Percentiles rank a stretch among this genome's conserved stretches.
phyloP scores from a whole-genome alignment of 257 asterid genomes.

The Leonotis leonurus region DNA sequence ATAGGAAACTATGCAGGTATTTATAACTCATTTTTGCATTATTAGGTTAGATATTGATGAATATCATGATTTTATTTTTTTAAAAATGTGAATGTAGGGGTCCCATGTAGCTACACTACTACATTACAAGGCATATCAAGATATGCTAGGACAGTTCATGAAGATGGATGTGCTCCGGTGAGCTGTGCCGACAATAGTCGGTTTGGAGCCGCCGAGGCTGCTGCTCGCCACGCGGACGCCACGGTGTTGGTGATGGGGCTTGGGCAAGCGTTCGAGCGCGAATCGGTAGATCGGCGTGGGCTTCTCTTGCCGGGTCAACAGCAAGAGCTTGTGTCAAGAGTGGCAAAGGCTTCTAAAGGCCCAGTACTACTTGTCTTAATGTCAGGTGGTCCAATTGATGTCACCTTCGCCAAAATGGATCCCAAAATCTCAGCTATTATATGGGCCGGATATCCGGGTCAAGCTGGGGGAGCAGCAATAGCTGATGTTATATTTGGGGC shows the following conservation, averaged over 20 bases:
- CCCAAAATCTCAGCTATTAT: slow-evolving; percentile 58
- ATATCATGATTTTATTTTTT: no score
- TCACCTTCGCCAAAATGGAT: slow-evolving; percentile 65
- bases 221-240: slow-evolving; percentile 67
- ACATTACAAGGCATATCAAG: slow-evolving; percentile 73
- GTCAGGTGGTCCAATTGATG: slow-evolving; percentile 85
- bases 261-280: slow-evolving; percentile 64
- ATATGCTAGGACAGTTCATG: slow-evolving; percentile 56
- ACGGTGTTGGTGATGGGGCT: slow-evolving; percentile 73
- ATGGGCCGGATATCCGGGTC: slow-evolving; percentile 96
- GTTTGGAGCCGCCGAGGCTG: slow-evolving; percentile 58
- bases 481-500: slow-evolving; percentile 81
- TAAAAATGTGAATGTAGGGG: slow-evolving; percentile 36
- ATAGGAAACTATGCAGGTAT: slow-evolving; percentile 93
- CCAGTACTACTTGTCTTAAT: slow-evolving; percentile 60
- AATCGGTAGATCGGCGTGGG: slow-evolving; percentile 49
- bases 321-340: slow-evolving; percentile 75
- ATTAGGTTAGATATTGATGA: neutral
- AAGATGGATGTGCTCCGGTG: slow-evolving; percentile 46
- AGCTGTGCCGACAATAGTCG: slow-evolving; percentile 33
- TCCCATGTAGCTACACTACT: slow-evolving; percentile 59
- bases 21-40: neutral
- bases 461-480: slow-evolving; percentile 85
- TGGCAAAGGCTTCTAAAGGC: slow-evolving; percentile 73
- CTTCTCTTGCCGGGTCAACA: slow-evolving; percentile 80